A percentile compares a stretch with the other conserved stretches of the same genome.
These are phyloP conservation scores for Aspergillus terreus DNA, from an alignment of 2,329 filamentous ascomycete species.

Conservation along the genomic window DNA sequence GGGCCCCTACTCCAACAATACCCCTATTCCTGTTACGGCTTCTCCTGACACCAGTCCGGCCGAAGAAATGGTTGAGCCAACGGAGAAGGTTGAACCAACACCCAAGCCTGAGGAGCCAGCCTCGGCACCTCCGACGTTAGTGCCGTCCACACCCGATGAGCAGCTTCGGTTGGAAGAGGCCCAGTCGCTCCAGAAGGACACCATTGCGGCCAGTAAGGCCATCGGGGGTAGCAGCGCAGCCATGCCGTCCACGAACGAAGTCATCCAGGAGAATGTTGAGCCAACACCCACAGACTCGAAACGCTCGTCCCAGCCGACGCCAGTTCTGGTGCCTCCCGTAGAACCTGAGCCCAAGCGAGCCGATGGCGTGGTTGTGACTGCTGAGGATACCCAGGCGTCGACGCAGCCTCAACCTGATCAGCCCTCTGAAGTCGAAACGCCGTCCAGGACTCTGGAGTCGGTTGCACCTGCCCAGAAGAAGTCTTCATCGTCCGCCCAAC, in stretches of 20 bases:
- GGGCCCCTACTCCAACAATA: slow-evolving; percentile 67
- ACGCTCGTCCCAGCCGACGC: slow-evolving; percentile 18
- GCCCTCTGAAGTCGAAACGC: slow-evolving; percentile 9
- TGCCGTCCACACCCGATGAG: slow-evolving; percentile 54
- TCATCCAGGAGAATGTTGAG: slow-evolving; percentile 22
- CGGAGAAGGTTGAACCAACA: slow-evolving; percentile 40
- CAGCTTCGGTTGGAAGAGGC: slow-evolving; percentile 57
- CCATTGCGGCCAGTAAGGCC: slow-evolving; percentile 17
- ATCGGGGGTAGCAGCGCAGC: slow-evolving; percentile 14
- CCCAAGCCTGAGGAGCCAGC: slow-evolving; percentile 22
- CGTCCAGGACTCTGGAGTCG: slow-evolving; percentile 8
- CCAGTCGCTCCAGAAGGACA: slow-evolving; percentile 36
- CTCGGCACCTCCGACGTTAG: slow-evolving; percentile 23
- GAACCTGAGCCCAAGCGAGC: slow-evolving; percentile 11
- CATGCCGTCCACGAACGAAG: slow-evolving; percentile 21
- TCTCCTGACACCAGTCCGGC: slow-evolving; percentile 74
- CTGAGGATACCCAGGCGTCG: slow-evolving; percentile 13
- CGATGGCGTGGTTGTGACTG: slow-evolving; percentile 9
- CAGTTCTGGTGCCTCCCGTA: slow-evolving; percentile 9
- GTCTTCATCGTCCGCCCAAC: slow-evolving; percentile 17
- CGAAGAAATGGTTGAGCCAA: slow-evolving; percentile 50
- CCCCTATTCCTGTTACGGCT: slow-evolving; percentile 63
- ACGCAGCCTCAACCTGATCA: slow-evolving; percentile 12
- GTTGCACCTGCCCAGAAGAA: slow-evolving; percentile 20
- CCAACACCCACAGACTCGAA: slow-evolving; percentile 8